phyloP scores from a whole-genome alignment of 2,329 filamentous ascomycete species.

The Sarocladiaceae sp. region DNA sequence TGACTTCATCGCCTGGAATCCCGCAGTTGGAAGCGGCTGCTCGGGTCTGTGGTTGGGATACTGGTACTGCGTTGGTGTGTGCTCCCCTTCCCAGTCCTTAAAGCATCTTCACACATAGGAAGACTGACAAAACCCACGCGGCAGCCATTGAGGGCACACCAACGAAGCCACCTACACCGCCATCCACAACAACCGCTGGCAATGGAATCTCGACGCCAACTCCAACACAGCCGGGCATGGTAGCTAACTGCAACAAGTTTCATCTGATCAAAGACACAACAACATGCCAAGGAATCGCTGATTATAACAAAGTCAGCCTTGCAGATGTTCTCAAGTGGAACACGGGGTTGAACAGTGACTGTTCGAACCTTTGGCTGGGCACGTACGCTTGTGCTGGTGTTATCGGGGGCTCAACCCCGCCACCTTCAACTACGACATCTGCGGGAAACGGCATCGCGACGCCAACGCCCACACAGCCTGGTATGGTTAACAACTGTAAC shows the following conservation, averaged over 20 bases:
- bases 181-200: conserved; percentile 10
- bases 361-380: conserved; percentile 7
- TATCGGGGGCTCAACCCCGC: neutral
- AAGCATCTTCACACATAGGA: neutral
- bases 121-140: neutral
- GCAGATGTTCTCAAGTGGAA: conserved; percentile 16
- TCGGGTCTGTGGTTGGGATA: conserved; percentile 21
- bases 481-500: conserved; percentile 14
- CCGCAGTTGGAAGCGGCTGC: conserved; percentile 1
- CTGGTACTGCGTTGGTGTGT: neutral
- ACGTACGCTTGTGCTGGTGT: conserved; percentile 5
- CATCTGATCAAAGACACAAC: conserved; percentile 8
- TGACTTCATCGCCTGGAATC: conserved; percentile 3
- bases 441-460: conserved; percentile 13
- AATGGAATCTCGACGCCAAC: conserved; percentile 10
- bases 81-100: neutral
- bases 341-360: neutral
- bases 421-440: conserved; percentile 6
- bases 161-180: neutral
- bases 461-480: conserved; percentile 12
- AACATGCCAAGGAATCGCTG: conserved; percentile 6
- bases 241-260: conserved; percentile 11
- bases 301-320: conserved; percentile 10
- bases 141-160: neutral
- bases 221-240: conserved; percentile 13